Conservation (phyloP, 1,284 basidiomycete genomes). For the Cryptococcus jaspeensis region DNA sequence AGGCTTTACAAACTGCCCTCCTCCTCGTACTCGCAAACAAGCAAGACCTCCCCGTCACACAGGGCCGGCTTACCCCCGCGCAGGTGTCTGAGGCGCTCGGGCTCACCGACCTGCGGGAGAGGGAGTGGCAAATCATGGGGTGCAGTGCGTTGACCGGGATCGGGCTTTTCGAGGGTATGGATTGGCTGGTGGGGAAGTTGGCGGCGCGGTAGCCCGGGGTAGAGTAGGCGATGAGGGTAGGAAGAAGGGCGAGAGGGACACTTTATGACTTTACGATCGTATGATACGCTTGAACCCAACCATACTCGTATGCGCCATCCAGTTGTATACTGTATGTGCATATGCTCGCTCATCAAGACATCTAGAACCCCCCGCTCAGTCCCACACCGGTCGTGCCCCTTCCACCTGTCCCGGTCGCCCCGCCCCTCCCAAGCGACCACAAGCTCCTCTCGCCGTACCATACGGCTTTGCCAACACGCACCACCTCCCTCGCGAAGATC, state of each 20-base stretch:
- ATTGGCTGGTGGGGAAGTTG: slow-evolving; percentile 49
- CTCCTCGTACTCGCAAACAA: slow-evolving; percentile 57
- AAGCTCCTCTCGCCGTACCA: slow-evolving; percentile 40
- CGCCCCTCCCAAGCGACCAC: slow-evolving; percentile 20
- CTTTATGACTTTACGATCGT: neutral
- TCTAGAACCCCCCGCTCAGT: slow-evolving; percentile 35
- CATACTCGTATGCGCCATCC: neutral
- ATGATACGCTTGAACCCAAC: neutral
- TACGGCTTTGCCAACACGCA: slow-evolving; percentile 63
- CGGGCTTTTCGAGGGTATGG: slow-evolving; percentile 50
- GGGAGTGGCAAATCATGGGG: slow-evolving; percentile 58
- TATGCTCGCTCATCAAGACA: neutral
- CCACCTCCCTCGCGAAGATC: slow-evolving; percentile 86
- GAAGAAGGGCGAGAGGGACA: too few relatives aligned
- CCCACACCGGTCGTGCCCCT: slow-evolving; percentile 39
- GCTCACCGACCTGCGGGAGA: slow-evolving; percentile 53
- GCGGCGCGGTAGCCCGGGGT: slow-evolving; percentile 13
- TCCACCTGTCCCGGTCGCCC: slow-evolving; percentile 10
- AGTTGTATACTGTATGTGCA: neutral
- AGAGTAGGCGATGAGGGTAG: neutral
- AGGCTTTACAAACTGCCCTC: slow-evolving; percentile 50
- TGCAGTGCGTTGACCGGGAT: slow-evolving; percentile 53
- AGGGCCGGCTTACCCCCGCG: slow-evolving; percentile 51
- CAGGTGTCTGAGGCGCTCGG: slow-evolving; percentile 55
- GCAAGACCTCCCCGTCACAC: slow-evolving; percentile 53